A percentile compares a stretch with the other conserved stretches of the same genome.
These are phyloP conservation scores for Fusarium pseudocircinatum DNA, from an alignment of 2,329 filamentous ascomycete species.

Conservation along the genomic window DNA sequence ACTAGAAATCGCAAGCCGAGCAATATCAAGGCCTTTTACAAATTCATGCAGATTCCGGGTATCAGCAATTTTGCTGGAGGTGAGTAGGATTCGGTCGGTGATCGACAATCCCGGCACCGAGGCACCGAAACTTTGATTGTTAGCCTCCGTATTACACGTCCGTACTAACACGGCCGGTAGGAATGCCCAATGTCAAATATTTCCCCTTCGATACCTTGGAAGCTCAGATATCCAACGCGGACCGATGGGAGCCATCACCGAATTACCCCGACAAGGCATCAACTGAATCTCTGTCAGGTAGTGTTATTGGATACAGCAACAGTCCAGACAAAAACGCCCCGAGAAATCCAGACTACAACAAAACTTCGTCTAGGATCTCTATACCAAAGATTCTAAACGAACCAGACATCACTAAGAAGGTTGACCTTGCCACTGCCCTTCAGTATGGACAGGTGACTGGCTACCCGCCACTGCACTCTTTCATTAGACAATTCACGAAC, in stretches of 20 bases:
- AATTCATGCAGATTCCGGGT: constrained; percentile 77
- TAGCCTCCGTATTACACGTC: not conserved
- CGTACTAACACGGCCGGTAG: constrained; percentile 53
- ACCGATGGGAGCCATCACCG: constrained; percentile 77
- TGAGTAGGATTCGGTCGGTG: constrained; percentile 46
- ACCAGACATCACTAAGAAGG: constrained; percentile 70
- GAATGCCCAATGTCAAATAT: constrained; percentile 80
- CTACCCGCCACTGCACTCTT: constrained; percentile 80
- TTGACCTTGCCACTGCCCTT: constrained; percentile 82
- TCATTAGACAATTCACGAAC: constrained; percentile 80
- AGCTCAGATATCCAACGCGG: constrained; percentile 77
- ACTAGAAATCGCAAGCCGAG: constrained; percentile 73
- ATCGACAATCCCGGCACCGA: constrained; percentile 1
- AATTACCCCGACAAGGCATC: constrained; percentile 60
- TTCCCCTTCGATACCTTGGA: constrained; percentile 94
- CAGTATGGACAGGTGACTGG: constrained; percentile 89
- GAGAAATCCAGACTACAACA: constrained; percentile 47
- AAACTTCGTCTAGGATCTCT: constrained; percentile 63
- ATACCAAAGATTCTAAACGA: constrained; percentile 75
- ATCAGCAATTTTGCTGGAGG: constrained; percentile 71
- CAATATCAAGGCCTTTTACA: constrained; percentile 83
- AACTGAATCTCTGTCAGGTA: not conserved
- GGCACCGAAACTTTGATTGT: not conserved
- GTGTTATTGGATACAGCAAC: not conserved
- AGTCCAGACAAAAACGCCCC: not conserved